phyloP scores from a whole-genome alignment of 768 basidiomycete species.

The Lactarius evosmus region DNA sequence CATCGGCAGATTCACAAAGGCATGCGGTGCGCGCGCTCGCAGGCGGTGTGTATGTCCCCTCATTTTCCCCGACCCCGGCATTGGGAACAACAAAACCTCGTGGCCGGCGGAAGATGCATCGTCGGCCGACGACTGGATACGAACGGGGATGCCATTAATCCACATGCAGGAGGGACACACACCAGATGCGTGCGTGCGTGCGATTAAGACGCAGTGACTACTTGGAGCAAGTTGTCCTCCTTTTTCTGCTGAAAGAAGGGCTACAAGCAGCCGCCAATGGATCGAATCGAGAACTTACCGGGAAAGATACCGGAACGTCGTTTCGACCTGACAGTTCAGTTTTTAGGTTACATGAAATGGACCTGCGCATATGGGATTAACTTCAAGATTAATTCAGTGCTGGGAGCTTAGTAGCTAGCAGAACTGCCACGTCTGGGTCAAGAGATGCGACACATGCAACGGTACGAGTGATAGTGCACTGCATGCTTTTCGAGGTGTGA shows the following conservation, averaged over 20 bases:
- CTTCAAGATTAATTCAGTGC: neutral
- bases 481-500: neutral
- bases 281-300: constrained; percentile 13
- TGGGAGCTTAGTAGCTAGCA: neutral
- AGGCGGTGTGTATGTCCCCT: neutral
- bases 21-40: neutral
- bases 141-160: neutral
- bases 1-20: neutral
- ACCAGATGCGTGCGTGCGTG: neutral
- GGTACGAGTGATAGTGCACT: neutral
- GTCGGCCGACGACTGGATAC: neutral
- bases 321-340: neutral
- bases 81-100: neutral
- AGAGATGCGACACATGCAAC: neutral
- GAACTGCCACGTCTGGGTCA: neutral
- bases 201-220: neutral
- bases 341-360: neutral
- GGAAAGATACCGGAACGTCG: neutral
- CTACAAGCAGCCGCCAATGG: constrained; percentile 4
- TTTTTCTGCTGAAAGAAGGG: neutral
- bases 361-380: neutral
- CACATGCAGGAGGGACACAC: neutral
- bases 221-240: neutral
- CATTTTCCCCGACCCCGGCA: neutral
- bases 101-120: neutral